These are phyloP conservation scores for Irpex rosettiformis DNA, from an alignment of 1,284 basidiomycete species.

Conservation along the genomic window DNA sequence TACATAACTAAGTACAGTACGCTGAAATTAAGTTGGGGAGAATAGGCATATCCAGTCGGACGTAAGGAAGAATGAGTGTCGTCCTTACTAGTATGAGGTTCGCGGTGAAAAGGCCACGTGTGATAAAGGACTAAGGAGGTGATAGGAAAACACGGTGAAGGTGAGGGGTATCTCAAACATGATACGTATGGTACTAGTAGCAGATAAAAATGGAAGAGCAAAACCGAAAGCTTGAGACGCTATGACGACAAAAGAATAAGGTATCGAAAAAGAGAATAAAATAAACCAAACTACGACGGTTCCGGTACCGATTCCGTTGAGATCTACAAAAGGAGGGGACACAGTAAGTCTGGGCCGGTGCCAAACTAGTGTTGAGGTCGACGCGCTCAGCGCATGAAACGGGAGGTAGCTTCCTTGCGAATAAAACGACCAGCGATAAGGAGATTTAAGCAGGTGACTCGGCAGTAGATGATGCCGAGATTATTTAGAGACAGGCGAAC, in stretches of 20 bases:
- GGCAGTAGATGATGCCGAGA: neutral
- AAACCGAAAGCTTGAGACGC: slow-evolving; percentile 1
- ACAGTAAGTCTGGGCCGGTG: slow-evolving; percentile 13
- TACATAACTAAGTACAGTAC: neutral
- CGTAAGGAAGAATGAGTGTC: neutral
- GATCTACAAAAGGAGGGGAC: slow-evolving; percentile 12
- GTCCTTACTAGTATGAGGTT: too few species aligned
- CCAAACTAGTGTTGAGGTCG: neutral
- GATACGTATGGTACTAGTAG: slow-evolving; percentile 5
- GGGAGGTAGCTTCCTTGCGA: neutral
- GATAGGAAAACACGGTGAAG: neutral
- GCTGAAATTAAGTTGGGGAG: neutral
- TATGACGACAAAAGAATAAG: neutral
- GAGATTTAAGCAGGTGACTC: neutral
- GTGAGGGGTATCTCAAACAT: slow-evolving; percentile 9
- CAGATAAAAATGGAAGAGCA: slow-evolving; percentile 5
- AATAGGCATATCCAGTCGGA: neutral
- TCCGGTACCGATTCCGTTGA: slow-evolving; percentile 5
- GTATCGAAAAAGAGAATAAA: neutral
- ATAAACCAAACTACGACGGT: neutral
- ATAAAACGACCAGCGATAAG: neutral
- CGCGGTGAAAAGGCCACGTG: neutral
- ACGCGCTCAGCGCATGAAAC: slow-evolving; percentile 3
- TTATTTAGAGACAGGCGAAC: slow-evolving; percentile 70
- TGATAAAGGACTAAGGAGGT: neutral